A percentile compares a stretch with the other conserved stretches of the same genome.
phyloP scores from a whole-genome alignment of 768 basidiomycete genomes.

The Dentipellis sp. region DNA sequence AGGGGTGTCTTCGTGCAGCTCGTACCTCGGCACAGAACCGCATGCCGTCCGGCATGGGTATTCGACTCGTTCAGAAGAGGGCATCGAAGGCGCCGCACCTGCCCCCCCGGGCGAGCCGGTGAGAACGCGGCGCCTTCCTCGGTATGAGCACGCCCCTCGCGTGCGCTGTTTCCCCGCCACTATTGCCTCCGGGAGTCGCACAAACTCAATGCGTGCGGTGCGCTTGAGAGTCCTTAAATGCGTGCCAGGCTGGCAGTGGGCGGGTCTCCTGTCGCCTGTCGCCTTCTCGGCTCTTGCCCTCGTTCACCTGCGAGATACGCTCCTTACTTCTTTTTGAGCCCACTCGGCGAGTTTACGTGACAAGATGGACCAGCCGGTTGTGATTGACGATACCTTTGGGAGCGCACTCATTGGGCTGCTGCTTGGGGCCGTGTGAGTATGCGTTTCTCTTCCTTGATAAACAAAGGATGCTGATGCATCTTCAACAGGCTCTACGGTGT shows the following conservation, averaged over 20 bases:
- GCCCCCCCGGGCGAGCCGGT: too few species aligned
- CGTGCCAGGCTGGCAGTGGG: not conserved
- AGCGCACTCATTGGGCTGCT: not conserved
- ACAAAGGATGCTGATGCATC: not conserved
- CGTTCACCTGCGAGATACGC: too few species aligned
- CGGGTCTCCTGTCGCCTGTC: not conserved
- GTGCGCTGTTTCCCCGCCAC: not conserved
- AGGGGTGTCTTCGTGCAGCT: too few species aligned
- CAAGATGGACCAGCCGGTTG: not conserved
- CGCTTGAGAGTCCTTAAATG: not conserved
- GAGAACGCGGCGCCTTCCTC: too few species aligned
- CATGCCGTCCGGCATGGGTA: too few species aligned
- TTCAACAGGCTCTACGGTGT: not conserved
- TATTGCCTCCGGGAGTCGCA: not conserved
- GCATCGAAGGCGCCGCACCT: too few species aligned
- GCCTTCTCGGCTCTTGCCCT: too few species aligned
- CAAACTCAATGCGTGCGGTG: not conserved
- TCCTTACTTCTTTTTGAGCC: too few species aligned
- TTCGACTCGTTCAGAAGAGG: too few species aligned
- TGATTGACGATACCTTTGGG: not conserved
- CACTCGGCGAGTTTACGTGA: too few species aligned
- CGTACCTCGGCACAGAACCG: too few species aligned
- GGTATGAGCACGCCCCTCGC: too few species aligned
- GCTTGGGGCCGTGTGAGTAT: not conserved
- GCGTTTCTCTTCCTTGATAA: not conserved